Evolutionary conservation across 2,329 filamentous ascomycete genomes (phyloP).

Genomic region (Tolypocladium inflatum): DNA sequence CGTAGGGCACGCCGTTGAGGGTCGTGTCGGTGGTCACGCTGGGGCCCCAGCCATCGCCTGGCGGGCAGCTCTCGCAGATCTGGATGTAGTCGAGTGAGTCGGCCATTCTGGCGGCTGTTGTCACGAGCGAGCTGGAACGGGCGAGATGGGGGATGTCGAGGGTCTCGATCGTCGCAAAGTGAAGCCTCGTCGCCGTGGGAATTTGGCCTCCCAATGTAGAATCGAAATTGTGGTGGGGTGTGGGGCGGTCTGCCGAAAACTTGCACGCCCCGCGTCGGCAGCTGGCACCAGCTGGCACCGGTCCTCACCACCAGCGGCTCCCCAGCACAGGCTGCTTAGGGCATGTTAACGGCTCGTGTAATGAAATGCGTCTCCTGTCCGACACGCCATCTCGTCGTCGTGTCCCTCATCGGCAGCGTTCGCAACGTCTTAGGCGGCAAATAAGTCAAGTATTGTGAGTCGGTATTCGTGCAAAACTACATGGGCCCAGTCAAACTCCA

Average conservation of each 20-base stretch:
- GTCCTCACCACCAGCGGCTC: not conserved
- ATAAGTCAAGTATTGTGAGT: too few relatives aligned
- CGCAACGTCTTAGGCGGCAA: not conserved
- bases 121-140: not conserved
- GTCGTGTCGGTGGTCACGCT: constrained; percentile 75
- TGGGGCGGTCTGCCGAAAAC: constrained; percentile 19
- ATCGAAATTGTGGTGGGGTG: constrained; percentile 35
- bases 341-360: not conserved
- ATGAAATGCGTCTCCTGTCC: not conserved
- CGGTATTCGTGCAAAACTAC: not conserved
- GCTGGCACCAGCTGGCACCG: not conserved
- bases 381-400: not conserved
- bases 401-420: not conserved
- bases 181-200: constrained; percentile 13
- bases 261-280: constrained; percentile 17
- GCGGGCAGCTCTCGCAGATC: constrained; percentile 62
- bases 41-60: constrained; percentile 82
- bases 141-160: constrained; percentile 2
- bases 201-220: constrained; percentile 21
- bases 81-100: constrained; percentile 49
- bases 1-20: constrained; percentile 90
- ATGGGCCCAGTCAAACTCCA: not conserved
- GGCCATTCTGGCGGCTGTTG: constrained; percentile 26
- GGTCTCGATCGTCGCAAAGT: constrained; percentile 7
- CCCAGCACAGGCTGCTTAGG: not conserved